Base-by-base conservation (phyloP, 2,329 filamentous ascomycete species). In the Aphanoascus verrucosus region DNA sequence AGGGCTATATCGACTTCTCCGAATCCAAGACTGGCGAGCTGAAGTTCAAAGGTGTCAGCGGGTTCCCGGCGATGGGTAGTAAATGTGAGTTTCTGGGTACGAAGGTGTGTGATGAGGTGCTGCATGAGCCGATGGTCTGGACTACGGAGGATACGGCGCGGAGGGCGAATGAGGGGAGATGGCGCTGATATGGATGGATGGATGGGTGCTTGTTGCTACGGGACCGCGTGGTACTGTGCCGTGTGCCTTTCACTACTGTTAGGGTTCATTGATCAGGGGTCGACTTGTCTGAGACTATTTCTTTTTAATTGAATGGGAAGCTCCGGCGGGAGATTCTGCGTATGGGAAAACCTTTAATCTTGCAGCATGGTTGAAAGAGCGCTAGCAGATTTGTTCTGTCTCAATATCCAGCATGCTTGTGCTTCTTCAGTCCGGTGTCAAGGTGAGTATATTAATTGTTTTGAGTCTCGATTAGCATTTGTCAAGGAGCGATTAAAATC, bases 1-100 rank as follows among this genome's bases (percentile, higher is more conserved):
- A 54, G 28, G 58, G 56, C 35, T 46, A 57, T 32, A 28, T 60
- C 11, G 58, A 58, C 7, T 60, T 60, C 34, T 53, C 54, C 1
- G 48, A 49, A 15, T 35, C 45, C 38, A 51, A 52, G 14, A 20
- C 15, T 11, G 17, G 17, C 17, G 38, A 38, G 14, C 42, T 56
- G 20, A 40, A 45, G 11, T 59, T 59, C 47, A 50, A 53, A n/a
- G 57, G 57, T 7, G 49, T 58, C n/a, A 42, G 48, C 8, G 49
- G 53, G 17, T 55, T 59, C 41, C 57, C 57, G n/a, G 49, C 49
- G 5, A 49, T 58, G 38, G 56, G 57, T 1, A 14, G 14, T 0
- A 28, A 47, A 14, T 57, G 55, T 32, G 14, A 55, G 40, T 59
- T 59, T 17, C 54, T 42, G 6, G 57, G 57, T 3, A 54, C 42